These are phyloP conservation scores for Cordyceps cateniannulata DNA, from an alignment of 2,329 filamentous ascomycete species.

Conservation along the genomic window DNA sequence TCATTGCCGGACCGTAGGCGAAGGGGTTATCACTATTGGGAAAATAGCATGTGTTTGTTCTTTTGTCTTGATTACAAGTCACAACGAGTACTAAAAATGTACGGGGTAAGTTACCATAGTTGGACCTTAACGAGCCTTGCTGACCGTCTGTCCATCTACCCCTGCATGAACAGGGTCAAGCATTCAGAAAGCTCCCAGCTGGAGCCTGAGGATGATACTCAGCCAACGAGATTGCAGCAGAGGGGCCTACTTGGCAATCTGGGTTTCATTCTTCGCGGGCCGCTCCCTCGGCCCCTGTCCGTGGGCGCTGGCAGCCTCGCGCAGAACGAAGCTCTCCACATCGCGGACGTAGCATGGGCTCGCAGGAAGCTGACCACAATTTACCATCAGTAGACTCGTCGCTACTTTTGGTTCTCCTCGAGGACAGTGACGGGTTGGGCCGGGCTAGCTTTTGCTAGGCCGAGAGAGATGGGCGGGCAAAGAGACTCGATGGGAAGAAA, in stretches of 20 bases:
- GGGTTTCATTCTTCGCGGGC: neutral
- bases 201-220: neutral
- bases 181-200: neutral
- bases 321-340: neutral
- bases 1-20: too few species aligned
- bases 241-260: neutral
- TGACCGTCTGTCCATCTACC: neutral
- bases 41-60: too few species aligned
- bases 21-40: too few species aligned
- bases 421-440: neutral
- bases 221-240: too few species aligned
- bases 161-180: neutral
- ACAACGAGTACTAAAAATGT: too few species aligned
- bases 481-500: neutral
- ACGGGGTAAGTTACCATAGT: too few species aligned
- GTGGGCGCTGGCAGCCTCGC: neutral
- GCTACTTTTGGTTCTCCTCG: neutral
- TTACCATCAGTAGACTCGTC: neutral
- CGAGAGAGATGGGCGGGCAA: neutral
- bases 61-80: too few species aligned
- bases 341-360: neutral
- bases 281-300: neutral
- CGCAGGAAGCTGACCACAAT: neutral
- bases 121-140: neutral
- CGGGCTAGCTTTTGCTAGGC: neutral